Conservation (phyloP, 805 yeast species). For the Lipomyces chichibuensis region DNA sequence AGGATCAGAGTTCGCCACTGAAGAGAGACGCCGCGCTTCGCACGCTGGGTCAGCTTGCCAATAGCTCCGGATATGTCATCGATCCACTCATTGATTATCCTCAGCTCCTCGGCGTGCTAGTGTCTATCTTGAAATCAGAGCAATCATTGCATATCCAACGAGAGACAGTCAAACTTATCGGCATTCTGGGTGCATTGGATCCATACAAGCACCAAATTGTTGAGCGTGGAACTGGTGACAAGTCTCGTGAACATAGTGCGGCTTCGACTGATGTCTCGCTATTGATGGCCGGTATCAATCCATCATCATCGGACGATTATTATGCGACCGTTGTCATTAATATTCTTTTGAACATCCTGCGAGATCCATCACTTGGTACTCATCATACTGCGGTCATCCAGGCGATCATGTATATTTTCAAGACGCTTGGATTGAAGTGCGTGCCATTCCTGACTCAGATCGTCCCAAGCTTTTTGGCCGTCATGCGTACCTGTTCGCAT, state of each 20-base stretch:
- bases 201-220: constrained; percentile 94
- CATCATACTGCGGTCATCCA: constrained; percentile 94
- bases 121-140: constrained; percentile 80
- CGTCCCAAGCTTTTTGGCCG: constrained; percentile 82
- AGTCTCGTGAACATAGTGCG: constrained; percentile 68
- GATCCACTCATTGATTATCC: constrained; percentile 93
- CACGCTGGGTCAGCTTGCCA: constrained; percentile 84
- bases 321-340: constrained; percentile 93
- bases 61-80: constrained; percentile 92
- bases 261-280: constrained; percentile 89
- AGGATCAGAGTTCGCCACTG: constrained; percentile 85
- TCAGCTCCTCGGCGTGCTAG: constrained; percentile 77
- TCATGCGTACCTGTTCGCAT: constrained; percentile 74
- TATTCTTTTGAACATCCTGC: constrained; percentile 77
- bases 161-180: constrained; percentile 86
- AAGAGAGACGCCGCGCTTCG: constrained; percentile 88
- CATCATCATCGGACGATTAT: constrained; percentile 79
- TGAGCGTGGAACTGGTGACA: constrained; percentile 62
- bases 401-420: constrained; percentile 88
- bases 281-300: constrained; percentile 91
- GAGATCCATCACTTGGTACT: constrained; percentile 79
- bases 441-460: constrained; percentile 87
- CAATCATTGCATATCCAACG: constrained; percentile 72
- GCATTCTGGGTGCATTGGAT: constrained; percentile 94
- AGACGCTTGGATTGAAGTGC: constrained; percentile 83